Conservation (phyloP, 2,329 filamentous ascomycete genomes). For the Pseudogymnoascus sp. region DNA sequence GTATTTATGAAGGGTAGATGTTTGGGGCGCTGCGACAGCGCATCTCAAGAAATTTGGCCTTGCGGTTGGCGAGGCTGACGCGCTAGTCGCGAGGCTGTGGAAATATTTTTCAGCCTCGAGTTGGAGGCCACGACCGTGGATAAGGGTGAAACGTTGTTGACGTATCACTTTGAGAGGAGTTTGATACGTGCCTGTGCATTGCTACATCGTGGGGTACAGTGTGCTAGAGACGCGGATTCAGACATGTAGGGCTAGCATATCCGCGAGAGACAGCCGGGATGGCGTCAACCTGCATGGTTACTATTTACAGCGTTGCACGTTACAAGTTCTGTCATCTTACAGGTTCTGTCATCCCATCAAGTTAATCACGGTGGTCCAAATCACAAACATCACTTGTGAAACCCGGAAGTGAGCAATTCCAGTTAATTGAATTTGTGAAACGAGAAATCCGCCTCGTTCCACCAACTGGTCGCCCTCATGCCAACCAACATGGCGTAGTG, state of each 20-base stretch:
- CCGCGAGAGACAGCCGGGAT: background rate
- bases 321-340: background rate
- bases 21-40: background rate
- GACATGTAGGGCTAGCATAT: background rate
- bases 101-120: conserved; percentile 9
- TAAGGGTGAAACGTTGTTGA: conserved; percentile 5
- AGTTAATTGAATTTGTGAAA: conserved; percentile 8
- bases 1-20: conserved; percentile 1
- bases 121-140: background rate
- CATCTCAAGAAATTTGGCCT: conserved; percentile 4
- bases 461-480: background rate
- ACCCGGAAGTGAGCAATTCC: background rate
- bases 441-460: background rate
- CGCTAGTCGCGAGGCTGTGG: conserved; percentile 5
- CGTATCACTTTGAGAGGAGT: background rate
- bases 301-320: background rate
- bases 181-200: background rate
- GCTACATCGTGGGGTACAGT: background rate
- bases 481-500: background rate
- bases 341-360: background rate
- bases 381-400: background rate
- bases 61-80: background rate
- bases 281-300: background rate
- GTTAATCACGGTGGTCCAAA: background rate
- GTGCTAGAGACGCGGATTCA: background rate